These are phyloP conservation scores for Gautieria morchelliformis DNA, from an alignment of 768 basidiomycete species.

Conservation along the genomic window DNA sequence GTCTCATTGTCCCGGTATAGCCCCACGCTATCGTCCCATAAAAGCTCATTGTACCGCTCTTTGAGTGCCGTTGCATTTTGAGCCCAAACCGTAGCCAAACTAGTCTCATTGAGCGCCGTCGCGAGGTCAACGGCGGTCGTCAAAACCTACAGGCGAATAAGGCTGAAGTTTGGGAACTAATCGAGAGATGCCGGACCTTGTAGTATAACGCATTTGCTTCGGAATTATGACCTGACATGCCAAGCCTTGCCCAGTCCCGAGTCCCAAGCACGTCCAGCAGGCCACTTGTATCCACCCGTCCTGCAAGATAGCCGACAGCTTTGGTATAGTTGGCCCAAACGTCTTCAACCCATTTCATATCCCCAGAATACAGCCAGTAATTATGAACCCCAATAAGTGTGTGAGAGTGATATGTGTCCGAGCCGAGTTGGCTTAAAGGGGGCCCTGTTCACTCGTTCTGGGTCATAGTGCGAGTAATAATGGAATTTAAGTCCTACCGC, in stretches of 20 bases:
- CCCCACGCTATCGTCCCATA: constrained; percentile 39
- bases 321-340: constrained; percentile 45
- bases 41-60: constrained; percentile 36
- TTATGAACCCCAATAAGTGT: constrained; percentile 51
- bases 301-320: constrained; percentile 43
- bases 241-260: constrained; percentile 47
- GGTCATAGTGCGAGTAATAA: no score
- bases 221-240: constrained; percentile 45
- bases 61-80: constrained; percentile 42
- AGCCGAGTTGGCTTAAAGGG: constrained; percentile 6
- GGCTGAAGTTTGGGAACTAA: not conserved
- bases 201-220: constrained; percentile 49
- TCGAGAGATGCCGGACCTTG: constrained; percentile 22
- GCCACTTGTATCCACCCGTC: constrained; percentile 21
- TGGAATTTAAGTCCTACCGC: not conserved
- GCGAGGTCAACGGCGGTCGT: constrained; percentile 39
- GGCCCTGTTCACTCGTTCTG: not conserved
- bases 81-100: constrained; percentile 29
- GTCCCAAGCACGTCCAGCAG: constrained; percentile 15
- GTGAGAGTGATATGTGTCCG: constrained; percentile 51
- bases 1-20: constrained; percentile 48
- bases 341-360: constrained; percentile 37
- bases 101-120: constrained; percentile 21
- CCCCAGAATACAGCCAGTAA: constrained; percentile 47
- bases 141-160: constrained; percentile 29